Evolutionary conservation across 371 early-diverging fungal species (phyloP).

Genomic region (Blastocladiella emersonii): DNA sequence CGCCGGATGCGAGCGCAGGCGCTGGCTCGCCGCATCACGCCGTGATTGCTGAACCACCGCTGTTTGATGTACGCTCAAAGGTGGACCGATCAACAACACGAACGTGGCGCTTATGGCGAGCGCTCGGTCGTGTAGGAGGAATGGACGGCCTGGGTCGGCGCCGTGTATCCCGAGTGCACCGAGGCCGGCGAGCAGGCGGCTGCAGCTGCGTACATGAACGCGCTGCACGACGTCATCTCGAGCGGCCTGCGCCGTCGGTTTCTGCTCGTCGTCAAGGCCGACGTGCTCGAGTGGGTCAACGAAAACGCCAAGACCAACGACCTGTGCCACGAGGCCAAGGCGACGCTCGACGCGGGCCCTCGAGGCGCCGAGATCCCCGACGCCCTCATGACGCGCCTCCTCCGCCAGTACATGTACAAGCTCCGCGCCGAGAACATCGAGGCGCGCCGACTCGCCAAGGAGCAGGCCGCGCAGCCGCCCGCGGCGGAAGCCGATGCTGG

Average conservation of each 20-base stretch:
- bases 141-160: background rate
- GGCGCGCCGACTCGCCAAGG: background rate
- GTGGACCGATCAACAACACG: too few relatives aligned
- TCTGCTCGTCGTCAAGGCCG: background rate
- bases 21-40: too few relatives aligned
- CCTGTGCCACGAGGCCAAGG: background rate
- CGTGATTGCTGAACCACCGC: too few relatives aligned
- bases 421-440: background rate
- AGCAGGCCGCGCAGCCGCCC: background rate
- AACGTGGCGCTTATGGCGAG: too few relatives aligned
- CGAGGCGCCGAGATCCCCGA: conserved; percentile 5
- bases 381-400: background rate
- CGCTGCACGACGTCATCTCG: background rate
- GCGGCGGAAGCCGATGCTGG: background rate
- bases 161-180: background rate
- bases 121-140: background rate
- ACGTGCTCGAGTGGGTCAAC: conserved; percentile 1
- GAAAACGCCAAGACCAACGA: background rate
- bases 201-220: background rate
- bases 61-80: too few relatives aligned
- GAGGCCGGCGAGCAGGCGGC: background rate
- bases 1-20: too few relatives aligned
- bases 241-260: background rate
- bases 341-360: background rate
- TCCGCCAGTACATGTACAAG: background rate